Conservation (phyloP, 225 moss, liverwort and hornwort species). For the Ulota crispa region DNA sequence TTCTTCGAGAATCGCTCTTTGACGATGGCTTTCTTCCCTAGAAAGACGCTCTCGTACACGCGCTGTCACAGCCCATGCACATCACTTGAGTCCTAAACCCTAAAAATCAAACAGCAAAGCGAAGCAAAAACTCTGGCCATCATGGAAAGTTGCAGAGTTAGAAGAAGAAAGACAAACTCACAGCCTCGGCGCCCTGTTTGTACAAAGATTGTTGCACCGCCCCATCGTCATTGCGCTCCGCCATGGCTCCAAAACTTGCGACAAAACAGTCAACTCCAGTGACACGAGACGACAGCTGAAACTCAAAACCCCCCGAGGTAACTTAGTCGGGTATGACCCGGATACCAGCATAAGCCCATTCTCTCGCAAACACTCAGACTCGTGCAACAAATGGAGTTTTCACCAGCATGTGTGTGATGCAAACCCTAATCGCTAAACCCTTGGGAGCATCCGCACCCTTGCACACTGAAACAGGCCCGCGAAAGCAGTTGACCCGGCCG, state of each 20-base stretch:
- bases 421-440: neutral
- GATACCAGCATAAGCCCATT: neutral
- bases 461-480: too few relatives aligned
- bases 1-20: constrained; percentile 93
- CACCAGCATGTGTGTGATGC: neutral
- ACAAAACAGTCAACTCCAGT: neutral
- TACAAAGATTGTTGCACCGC: constrained; percentile 14
- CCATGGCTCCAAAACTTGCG: constrained; percentile 24
- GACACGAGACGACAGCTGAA: neutral
- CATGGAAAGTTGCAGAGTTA: neutral
- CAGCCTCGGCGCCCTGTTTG: constrained; percentile 90
- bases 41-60: constrained; percentile 61
- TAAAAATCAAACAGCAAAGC: neutral
- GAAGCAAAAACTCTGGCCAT: neutral
- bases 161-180: constrained; percentile 18
- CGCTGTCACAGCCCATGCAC: constrained; percentile 39
- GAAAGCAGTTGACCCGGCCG: too few relatives aligned
- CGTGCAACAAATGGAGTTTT: neutral
- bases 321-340: constrained; percentile 22
- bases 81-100: neutral
- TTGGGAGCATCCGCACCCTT: too few relatives aligned
- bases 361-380: neutral
- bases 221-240: constrained; percentile 16
- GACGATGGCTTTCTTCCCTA: constrained; percentile 74
- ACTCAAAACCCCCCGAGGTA: neutral